Evolutionary conservation across 345 rosid genomes (phyloP), one percentile per base, ranked within the genome.

Genomic region (Camelina sativa): DNA sequence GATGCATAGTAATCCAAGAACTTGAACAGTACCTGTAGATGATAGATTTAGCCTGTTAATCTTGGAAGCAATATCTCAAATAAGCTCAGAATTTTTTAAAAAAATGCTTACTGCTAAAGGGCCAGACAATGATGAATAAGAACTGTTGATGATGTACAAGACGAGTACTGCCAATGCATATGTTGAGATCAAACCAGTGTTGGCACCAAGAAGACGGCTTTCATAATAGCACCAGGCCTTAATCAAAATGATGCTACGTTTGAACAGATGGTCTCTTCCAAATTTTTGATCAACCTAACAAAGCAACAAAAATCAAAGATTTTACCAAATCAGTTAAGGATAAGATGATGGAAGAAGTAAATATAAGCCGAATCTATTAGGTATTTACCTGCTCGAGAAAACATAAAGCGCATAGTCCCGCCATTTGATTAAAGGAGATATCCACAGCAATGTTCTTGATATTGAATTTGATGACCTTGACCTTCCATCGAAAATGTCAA

Each of bases 221-320:
- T 93, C 96, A 20, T 91, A 91, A 71, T 83, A 93, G 82, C 98
- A 93, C 97, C 98, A 93, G 10, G 94, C 92, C 79, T 93, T 93
- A 37, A 89, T 70, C 83, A 93, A 77, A 55, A 88, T 71, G 67
- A 91, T 76, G 80, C 97, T 91, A 65, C 82, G 88, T 81, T 93
- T 93, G 78, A 91, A 88, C 54, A 93, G 85, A 82, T 93, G 96
- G 71, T 79, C 83, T 77, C 79, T 89, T 55, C 87, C 93, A 28
- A 89, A 76, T 10, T 79, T 50, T 15, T 58, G 84, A 71, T 91
- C 91, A 80, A 85, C 88, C 97, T 93, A 72, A 61, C 35, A 60
- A 87, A 65, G 47, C 63, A 66, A 69, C 72, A 52, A 38, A 44
- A 23, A 46, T 37, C 62, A 67, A 67, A 68, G 15, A 67, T 28